Conservation (phyloP, 495 filamentous ascomycete species). For the Podospora tetraspora region DNA sequence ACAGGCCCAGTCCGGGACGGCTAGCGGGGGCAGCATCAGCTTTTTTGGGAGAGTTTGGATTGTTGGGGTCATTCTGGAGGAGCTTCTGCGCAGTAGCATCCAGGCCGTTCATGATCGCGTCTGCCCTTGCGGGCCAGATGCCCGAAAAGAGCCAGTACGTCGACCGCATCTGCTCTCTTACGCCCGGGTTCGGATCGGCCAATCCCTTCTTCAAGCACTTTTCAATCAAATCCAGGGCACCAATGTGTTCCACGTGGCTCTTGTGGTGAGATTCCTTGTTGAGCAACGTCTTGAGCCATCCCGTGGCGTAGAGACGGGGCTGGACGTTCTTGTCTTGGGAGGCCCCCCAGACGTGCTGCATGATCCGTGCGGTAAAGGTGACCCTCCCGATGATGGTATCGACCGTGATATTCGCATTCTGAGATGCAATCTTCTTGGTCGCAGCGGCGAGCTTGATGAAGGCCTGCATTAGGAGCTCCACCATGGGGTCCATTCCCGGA, state of each 20-base stretch:
- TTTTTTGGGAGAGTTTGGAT: slow-evolving; percentile 62
- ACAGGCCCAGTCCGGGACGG: slow-evolving; percentile 49
- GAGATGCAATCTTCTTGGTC: slow-evolving; percentile 84
- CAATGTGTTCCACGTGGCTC: slow-evolving; percentile 72
- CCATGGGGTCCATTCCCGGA: slow-evolving; percentile 76
- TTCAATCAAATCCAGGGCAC: slow-evolving; percentile 73
- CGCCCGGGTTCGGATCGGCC: slow-evolving; percentile 77
- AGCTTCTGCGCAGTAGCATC: slow-evolving; percentile 68
- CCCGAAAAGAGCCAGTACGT: slow-evolving; percentile 78
- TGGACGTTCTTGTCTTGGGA: slow-evolving; percentile 89
- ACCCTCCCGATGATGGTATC: slow-evolving; percentile 70
- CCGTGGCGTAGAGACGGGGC: slow-evolving; percentile 67
- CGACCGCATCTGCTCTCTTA: slow-evolving; percentile 74
- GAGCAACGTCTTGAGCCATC: slow-evolving; percentile 79
- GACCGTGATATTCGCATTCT: slow-evolving; percentile 70
- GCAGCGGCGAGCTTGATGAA: slow-evolving; percentile 80
- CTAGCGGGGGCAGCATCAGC: slow-evolving; percentile 36
- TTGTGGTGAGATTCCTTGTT: slow-evolving; percentile 75
- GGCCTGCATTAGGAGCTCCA: slow-evolving; percentile 83
- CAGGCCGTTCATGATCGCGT: slow-evolving; percentile 65
- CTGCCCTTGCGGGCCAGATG: slow-evolving; percentile 74
- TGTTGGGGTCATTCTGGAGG: slow-evolving; percentile 72
- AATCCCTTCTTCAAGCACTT: slow-evolving; percentile 85
- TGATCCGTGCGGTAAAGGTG: slow-evolving; percentile 68
- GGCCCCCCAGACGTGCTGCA: slow-evolving; percentile 77